Evolutionary conservation across 2,329 filamentous ascomycete species (phyloP).

Genomic region (Colletotrichum spaethianum): DNA sequence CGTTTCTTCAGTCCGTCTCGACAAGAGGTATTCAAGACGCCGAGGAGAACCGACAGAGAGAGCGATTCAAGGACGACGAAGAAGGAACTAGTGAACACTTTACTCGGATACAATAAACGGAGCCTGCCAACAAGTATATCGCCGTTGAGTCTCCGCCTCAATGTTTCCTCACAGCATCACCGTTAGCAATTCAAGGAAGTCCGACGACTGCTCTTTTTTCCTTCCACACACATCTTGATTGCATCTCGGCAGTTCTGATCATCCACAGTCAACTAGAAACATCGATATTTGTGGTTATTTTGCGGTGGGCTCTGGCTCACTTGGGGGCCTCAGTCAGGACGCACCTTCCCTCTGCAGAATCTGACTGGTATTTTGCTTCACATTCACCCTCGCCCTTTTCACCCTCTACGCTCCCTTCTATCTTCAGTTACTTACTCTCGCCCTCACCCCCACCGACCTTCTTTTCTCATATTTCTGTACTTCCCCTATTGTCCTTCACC

Average conservation of each 20-base stretch:
- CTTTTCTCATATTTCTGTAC: background rate
- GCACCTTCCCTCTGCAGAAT: background rate
- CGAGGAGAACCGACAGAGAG: background rate
- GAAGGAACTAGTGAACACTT: background rate
- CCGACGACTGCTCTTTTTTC: too few species aligned
- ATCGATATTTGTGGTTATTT: background rate
- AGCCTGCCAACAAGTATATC: background rate
- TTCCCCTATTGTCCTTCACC: background rate
- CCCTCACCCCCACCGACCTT: background rate
- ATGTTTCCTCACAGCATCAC: background rate
- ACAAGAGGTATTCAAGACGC: background rate
- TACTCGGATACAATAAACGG: background rate
- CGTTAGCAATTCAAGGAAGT: background rate
- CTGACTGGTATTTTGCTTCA: background rate
- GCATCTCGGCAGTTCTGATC: background rate
- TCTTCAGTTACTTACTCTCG: background rate
- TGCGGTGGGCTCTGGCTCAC: background rate
- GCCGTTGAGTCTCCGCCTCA: too few species aligned
- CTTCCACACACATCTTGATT: background rate
- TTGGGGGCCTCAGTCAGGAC: background rate
- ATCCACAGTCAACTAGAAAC: background rate
- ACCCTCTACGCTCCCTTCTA: background rate
- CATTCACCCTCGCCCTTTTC: background rate
- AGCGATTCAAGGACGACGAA: background rate
- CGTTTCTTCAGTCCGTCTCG: background rate